A percentile compares a stretch with the other conserved stretches of the same genome.
These are phyloP conservation scores for Ophiorrhiza pumila DNA, from an alignment of 257 asterid genomes.

Conservation along the genomic window DNA sequence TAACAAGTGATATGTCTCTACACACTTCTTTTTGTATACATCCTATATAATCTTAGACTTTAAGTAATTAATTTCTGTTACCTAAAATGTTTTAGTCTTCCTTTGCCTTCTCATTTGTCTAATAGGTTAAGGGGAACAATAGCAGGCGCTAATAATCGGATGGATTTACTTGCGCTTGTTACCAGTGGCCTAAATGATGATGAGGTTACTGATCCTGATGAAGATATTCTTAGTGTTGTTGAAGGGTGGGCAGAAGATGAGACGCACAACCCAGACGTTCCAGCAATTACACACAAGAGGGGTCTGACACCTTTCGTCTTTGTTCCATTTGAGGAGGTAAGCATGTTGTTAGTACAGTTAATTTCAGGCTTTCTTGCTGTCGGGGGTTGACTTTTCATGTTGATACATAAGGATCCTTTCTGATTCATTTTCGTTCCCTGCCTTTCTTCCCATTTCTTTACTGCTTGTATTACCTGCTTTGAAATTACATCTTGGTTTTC, in stretches of 20 bases:
- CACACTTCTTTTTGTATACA: neutral
- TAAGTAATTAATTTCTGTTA: neutral
- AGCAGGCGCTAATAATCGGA: slow-evolving; percentile 79
- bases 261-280: slow-evolving; percentile 88
- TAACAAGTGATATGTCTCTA: neutral
- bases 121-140: slow-evolving; percentile 83
- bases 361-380: neutral
- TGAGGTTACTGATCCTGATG: slow-evolving; percentile 60
- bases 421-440: neutral
- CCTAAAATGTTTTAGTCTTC: neutral
- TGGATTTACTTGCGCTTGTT: slow-evolving; percentile 79
- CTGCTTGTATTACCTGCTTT: neutral
- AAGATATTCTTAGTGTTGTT: slow-evolving; percentile 81
- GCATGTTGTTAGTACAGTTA: slow-evolving; percentile 9
- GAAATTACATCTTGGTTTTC: neutral
- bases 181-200: slow-evolving; percentile 75
- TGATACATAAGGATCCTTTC: neutral
- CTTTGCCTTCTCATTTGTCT: slow-evolving; percentile 1
- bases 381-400: neutral
- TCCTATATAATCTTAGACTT: neutral
- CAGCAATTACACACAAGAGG: slow-evolving; percentile 81
- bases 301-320: slow-evolving; percentile 90
- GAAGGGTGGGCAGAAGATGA: slow-evolving; percentile 93
- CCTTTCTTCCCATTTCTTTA: neutral
- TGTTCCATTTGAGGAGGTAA: slow-evolving; percentile 89